phyloP scores from a whole-genome alignment of 2,329 filamentous ascomycete genomes.

The Zymoseptoria pseudotritici region DNA sequence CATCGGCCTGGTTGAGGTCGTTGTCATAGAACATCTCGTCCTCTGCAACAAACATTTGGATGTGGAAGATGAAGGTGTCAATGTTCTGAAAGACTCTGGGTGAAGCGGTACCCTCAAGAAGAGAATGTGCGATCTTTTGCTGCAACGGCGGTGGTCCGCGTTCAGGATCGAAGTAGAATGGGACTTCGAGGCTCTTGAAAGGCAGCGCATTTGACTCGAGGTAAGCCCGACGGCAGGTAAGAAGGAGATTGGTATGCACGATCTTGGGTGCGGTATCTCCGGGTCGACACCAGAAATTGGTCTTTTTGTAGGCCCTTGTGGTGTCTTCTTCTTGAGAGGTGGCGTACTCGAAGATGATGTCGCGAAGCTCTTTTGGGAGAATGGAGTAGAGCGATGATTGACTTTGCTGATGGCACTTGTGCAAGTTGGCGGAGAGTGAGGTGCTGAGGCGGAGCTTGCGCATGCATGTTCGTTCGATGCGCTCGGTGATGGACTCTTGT shows the following conservation, averaged over 20 bases:
- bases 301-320: slow-evolving; percentile 18
- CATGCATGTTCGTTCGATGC: slow-evolving; percentile 1
- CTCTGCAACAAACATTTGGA: slow-evolving; percentile 25
- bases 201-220: slow-evolving; percentile 29
- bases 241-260: slow-evolving; percentile 22
- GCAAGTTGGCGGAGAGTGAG: slow-evolving; percentile 3
- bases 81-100: slow-evolving; percentile 11
- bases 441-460: slow-evolving; percentile 6
- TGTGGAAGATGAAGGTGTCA: slow-evolving; percentile 18
- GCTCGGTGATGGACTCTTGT: not conserved
- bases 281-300: slow-evolving; percentile 28
- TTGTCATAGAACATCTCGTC: slow-evolving; percentile 3
- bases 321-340: slow-evolving; percentile 25
- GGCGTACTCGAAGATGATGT: slow-evolving; percentile 30
- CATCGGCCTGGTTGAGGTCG: not conserved
- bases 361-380: slow-evolving; percentile 17
- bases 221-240: slow-evolving; percentile 32
- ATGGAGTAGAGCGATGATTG: slow-evolving; percentile 10
- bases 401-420: slow-evolving; percentile 8
- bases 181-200: slow-evolving; percentile 25
- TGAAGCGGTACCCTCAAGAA: not conserved
- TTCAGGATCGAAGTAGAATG: slow-evolving; percentile 23
- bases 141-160: slow-evolving; percentile 2
- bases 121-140: not conserved
- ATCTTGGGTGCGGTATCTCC: slow-evolving; percentile 23